Evolutionary conservation across 371 early-diverging fungal genomes (phyloP).

Genomic region (Mortierella sp.): DNA sequence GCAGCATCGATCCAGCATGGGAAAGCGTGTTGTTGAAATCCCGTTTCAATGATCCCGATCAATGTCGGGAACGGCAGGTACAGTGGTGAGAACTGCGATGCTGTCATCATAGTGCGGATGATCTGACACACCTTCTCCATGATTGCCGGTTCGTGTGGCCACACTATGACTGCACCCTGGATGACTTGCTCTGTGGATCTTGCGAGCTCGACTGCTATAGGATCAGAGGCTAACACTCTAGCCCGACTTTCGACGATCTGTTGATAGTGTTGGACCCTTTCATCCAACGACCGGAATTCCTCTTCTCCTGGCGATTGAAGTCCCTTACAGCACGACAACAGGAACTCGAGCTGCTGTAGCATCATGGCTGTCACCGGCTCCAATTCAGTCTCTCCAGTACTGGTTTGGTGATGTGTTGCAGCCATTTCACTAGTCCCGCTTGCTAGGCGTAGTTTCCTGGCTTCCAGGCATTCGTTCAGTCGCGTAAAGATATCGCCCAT

Average conservation of each 20-base stretch:
- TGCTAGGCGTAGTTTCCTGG: constrained; percentile 22
- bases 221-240: constrained; percentile 11
- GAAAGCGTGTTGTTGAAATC: constrained; percentile 57
- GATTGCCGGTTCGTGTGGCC: constrained; percentile 45
- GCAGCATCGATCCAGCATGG: constrained; percentile 69
- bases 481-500: constrained; percentile 45
- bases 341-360: constrained; percentile 37
- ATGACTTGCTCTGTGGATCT: constrained; percentile 51
- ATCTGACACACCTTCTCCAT: constrained; percentile 59
- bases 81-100: constrained; percentile 58
- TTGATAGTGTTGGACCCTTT: constrained; percentile 32
- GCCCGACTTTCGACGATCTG: constrained; percentile 20
- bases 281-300: constrained; percentile 35
- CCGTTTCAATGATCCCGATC: constrained; percentile 51
- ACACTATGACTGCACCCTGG: constrained; percentile 33
- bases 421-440: constrained; percentile 8
- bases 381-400: constrained; percentile 27
- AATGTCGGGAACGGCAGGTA: constrained; percentile 58
- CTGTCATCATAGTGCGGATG: constrained; percentile 64
- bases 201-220: constrained; percentile 32
- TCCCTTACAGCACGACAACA: constrained; percentile 39
- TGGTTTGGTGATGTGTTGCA: constrained; percentile 7
- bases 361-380: constrained; percentile 46
- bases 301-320: constrained; percentile 46
- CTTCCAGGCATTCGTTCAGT: constrained; percentile 44